Evolutionary conservation across 75 land plant species (phyloP).

Genomic region (Sequoia sempervirens): DNA sequence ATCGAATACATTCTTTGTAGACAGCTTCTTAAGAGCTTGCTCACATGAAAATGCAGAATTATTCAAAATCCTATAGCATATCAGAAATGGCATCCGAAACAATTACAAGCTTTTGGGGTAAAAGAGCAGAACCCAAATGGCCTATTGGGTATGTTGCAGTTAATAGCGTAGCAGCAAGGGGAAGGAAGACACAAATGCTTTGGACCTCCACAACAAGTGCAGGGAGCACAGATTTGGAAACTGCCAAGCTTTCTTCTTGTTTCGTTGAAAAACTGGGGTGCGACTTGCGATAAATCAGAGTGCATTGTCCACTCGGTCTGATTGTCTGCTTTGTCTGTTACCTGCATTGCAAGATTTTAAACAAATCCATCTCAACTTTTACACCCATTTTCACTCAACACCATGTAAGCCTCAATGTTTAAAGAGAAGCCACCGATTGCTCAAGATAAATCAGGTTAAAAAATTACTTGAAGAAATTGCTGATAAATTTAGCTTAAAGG

Average conservation of each 20-base stretch:
- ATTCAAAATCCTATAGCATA: background rate
- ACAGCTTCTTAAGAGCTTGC: background rate
- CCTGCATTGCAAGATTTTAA: conserved; percentile 3
- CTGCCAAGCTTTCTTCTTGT: conserved; percentile 57
- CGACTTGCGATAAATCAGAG: background rate
- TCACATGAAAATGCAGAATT: background rate
- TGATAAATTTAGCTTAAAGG: background rate
- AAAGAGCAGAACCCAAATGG: conserved; percentile 91
- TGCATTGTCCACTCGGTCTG: background rate
- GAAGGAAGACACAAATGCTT: conserved; percentile 64
- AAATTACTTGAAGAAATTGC: background rate
- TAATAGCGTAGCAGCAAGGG: conserved; percentile 88
- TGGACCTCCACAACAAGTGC: conserved; percentile 82
- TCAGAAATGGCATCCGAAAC: conserved; percentile 76
- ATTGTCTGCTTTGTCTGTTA: background rate
- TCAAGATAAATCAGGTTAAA: background rate
- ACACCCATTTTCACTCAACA: background rate
- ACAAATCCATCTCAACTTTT: background rate
- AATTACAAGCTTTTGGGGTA: conserved; percentile 81
- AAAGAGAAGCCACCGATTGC: background rate
- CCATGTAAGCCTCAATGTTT: background rate
- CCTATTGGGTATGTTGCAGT: conserved; percentile 74
- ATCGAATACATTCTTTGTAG: background rate
- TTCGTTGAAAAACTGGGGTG: conserved; percentile 33
- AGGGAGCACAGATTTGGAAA: conserved; percentile 74